phyloP scores from a whole-genome alignment of 306 rosid species.

The Lupinus albus region DNA sequence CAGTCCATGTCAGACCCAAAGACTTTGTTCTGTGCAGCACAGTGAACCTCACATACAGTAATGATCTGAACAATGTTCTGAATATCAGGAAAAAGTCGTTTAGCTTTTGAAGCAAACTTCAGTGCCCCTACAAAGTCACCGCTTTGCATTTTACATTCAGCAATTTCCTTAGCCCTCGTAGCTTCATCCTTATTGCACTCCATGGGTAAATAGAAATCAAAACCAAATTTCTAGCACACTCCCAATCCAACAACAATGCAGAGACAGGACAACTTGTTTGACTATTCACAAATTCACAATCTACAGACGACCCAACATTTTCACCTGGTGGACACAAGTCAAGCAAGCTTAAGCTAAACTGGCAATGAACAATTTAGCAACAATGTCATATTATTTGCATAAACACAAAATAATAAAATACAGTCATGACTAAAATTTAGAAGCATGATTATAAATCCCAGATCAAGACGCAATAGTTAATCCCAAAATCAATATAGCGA shows the following conservation, averaged over 20 bases:
- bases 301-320: slow-evolving; percentile 11
- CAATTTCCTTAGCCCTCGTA: slow-evolving; percentile 66
- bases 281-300: slow-evolving; percentile 33
- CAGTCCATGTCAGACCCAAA: slow-evolving; percentile 70
- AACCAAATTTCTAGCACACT: slow-evolving; percentile 32
- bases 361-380: slow-evolving; percentile 27
- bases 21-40: slow-evolving; percentile 68
- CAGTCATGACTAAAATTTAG: not conserved
- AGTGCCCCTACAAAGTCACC: slow-evolving; percentile 71
- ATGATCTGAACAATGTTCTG: slow-evolving; percentile 71
- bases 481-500: too few species aligned
- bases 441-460: too few species aligned
- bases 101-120: slow-evolving; percentile 74
- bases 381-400: not conserved
- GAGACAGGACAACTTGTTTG: slow-evolving; percentile 3
- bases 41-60: slow-evolving; percentile 79
- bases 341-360: slow-evolving; percentile 28
- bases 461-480: too few species aligned
- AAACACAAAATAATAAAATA: slow-evolving; percentile 17
- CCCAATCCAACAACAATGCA: slow-evolving; percentile 22
- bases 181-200: slow-evolving; percentile 98
- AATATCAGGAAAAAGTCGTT: slow-evolving; percentile 62
- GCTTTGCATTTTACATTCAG: slow-evolving; percentile 62
- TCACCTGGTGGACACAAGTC: slow-evolving; percentile 43
- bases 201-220: slow-evolving; percentile 54